Percentiles rank a stretch among this genome's conserved stretches.
Conservation (phyloP, 352 stramenopile species). For the Elongisporangium undulatum region DNA sequence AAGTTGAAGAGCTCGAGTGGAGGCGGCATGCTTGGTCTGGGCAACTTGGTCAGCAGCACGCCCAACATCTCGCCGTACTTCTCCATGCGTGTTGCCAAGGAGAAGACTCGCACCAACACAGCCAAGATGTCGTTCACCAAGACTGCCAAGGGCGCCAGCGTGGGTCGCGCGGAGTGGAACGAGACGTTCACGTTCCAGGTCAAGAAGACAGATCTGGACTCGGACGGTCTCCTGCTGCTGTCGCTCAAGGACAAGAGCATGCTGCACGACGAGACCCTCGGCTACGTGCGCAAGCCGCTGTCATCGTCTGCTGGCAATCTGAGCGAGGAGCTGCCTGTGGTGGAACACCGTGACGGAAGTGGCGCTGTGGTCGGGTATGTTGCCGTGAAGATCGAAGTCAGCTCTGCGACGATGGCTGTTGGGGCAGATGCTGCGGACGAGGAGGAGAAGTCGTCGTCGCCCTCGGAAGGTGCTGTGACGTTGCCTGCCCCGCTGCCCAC, state of each 20-base stretch:
- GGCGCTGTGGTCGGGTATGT: constrained; percentile 17
- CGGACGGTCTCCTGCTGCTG: constrained; percentile 14
- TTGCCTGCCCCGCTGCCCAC: not conserved
- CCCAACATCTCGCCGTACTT: constrained; percentile 81
- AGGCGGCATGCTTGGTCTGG: constrained; percentile 59
- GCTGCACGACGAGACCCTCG: constrained; percentile 40
- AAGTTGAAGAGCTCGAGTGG: constrained; percentile 59
- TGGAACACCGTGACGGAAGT: constrained; percentile 12
- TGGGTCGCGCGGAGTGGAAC: constrained; percentile 55
- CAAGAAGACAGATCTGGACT: constrained; percentile 43
- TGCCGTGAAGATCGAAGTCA: constrained; percentile 17
- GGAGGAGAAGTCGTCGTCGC: constrained; percentile 1
- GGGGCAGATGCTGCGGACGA: not conserved
- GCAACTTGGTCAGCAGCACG: constrained; percentile 70
- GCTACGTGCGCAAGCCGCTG: constrained; percentile 16
- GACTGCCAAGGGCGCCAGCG: constrained; percentile 36
- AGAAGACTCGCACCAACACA: constrained; percentile 62
- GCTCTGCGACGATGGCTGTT: constrained; percentile 10
- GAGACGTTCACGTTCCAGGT: constrained; percentile 81
- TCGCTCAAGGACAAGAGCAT: constrained; percentile 57
- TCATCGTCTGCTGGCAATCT: constrained; percentile 5
- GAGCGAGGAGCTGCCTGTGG: constrained; percentile 13
- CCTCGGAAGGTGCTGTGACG: constrained; percentile 2
- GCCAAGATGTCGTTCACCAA: constrained; percentile 58
- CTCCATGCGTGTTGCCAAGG: constrained; percentile 68